Evolutionary conservation across 1,139 yeast genomes (phyloP).

Genomic region (Candida labiduridarum): DNA sequence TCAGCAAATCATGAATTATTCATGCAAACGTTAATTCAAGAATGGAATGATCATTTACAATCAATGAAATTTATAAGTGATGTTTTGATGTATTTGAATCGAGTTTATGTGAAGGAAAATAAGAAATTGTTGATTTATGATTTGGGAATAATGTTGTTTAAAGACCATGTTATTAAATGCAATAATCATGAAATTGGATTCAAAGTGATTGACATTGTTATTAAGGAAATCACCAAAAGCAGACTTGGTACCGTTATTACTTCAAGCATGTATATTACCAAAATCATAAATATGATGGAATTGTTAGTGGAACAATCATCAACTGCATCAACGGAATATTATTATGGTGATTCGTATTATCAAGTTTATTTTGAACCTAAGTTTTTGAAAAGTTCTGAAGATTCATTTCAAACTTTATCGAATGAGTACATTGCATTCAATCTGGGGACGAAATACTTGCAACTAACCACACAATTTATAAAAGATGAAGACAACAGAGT

Average conservation of each 20-base stretch:
- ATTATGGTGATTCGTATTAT: slow-evolving; percentile 58
- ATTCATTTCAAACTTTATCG: slow-evolving; percentile 55
- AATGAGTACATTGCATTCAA: slow-evolving; percentile 39
- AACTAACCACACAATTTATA: slow-evolving; percentile 53
- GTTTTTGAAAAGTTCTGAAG: slow-evolving; percentile 56
- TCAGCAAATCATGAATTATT: slow-evolving; percentile 33
- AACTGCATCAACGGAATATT: slow-evolving; percentile 37
- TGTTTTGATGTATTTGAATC: slow-evolving; percentile 81
- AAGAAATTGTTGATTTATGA: slow-evolving; percentile 72
- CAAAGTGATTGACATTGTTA: slow-evolving; percentile 49
- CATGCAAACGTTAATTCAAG: slow-evolving; percentile 47
- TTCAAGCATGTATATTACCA: slow-evolving; percentile 56
- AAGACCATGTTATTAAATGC: slow-evolving; percentile 42
- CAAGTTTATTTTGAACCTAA: slow-evolving; percentile 67
- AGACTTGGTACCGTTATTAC: slow-evolving; percentile 65
- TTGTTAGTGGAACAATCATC: slow-evolving; percentile 35
- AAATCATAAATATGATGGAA: slow-evolving; percentile 73
- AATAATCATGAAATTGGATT: slow-evolving; percentile 54
- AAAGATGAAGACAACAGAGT: slow-evolving; percentile 62
- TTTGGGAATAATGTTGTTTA: slow-evolving; percentile 67
- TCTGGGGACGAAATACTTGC: slow-evolving; percentile 55
- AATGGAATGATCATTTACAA: slow-evolving; percentile 77
- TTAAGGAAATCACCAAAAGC: slow-evolving; percentile 61
- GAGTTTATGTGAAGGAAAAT: slow-evolving; percentile 80
- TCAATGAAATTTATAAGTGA: slow-evolving; percentile 84